These are phyloP conservation scores for Amniculicola lignicola DNA, from an alignment of 495 filamentous ascomycete genomes.

Conservation along the genomic window DNA sequence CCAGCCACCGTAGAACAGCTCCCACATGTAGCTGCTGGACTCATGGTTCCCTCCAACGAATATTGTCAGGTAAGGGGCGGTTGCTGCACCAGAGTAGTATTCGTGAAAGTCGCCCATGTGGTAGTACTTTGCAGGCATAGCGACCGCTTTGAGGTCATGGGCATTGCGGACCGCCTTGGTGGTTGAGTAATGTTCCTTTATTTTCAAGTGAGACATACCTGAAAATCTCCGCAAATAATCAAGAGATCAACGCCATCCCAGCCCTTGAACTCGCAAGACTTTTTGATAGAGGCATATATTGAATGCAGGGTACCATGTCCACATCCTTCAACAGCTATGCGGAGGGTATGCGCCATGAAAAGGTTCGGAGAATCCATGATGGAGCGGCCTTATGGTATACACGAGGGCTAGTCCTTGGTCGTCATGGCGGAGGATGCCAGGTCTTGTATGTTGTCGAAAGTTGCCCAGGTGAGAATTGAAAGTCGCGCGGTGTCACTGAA, in stretches of 20 bases:
- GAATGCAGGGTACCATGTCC: constrained; percentile 87
- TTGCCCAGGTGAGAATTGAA: no score
- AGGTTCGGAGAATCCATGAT: constrained; percentile 23
- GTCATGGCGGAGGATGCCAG: no score
- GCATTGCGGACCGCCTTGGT: constrained; percentile 77
- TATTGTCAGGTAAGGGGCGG: constrained; percentile 81
- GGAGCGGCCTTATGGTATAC: not conserved
- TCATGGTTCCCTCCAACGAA: constrained; percentile 96
- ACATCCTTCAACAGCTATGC: constrained; percentile 74
- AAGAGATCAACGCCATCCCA: constrained; percentile 79
- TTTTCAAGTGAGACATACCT: constrained; percentile 49
- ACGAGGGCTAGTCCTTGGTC: not conserved
- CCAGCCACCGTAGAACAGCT: constrained; percentile 96
- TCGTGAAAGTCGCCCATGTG: constrained; percentile 83
- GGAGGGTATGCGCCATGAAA: constrained; percentile 38
- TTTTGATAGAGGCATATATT: constrained; percentile 75
- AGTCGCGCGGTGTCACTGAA: no score
- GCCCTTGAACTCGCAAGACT: constrained; percentile 57
- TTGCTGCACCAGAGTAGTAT: constrained; percentile 77
- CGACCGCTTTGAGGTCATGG: constrained; percentile 80
- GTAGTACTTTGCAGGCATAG: constrained; percentile 79
- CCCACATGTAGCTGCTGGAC: constrained; percentile 78
- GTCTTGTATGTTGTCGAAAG: no score
- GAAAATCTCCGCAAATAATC: constrained; percentile 89
- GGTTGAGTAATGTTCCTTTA: constrained; percentile 29